Conservation (phyloP, 1,284 basidiomycete species). For the Puccinia polysora region DNA sequence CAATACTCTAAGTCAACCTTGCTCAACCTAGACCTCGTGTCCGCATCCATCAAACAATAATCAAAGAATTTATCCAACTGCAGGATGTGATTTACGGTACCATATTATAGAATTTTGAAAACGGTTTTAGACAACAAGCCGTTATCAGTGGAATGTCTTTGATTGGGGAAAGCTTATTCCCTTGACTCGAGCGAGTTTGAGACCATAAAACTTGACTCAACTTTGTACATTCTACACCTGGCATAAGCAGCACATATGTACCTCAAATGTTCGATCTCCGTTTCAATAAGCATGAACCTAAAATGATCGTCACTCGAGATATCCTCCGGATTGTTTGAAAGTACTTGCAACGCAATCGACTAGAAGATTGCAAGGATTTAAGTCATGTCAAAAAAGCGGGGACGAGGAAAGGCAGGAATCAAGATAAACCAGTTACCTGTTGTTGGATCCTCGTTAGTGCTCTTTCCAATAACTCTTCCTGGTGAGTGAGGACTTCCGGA, state of each 20-base stretch:
- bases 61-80: slow-evolving; percentile 43
- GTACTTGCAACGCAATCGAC: slow-evolving; percentile 36
- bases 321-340: slow-evolving; percentile 13
- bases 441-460: slow-evolving; percentile 26
- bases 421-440: slow-evolving; percentile 10
- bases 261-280: slow-evolving; percentile 36
- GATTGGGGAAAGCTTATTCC: not conserved
- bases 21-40: slow-evolving; percentile 34
- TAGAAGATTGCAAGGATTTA: not conserved
- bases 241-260: slow-evolving; percentile 41
- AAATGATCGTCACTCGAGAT: slow-evolving; percentile 38
- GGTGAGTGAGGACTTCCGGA: slow-evolving; percentile 34
- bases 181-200: not conserved
- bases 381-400: not conserved
- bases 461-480: slow-evolving; percentile 29
- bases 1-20: slow-evolving; percentile 41
- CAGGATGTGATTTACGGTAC: not conserved
- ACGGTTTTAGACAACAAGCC: too few relatives aligned
- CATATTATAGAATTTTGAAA: not conserved
- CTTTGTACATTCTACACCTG: slow-evolving; percentile 39
- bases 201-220: slow-evolving; percentile 6
- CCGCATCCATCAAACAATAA: slow-evolving; percentile 37
- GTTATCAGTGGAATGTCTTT: too few relatives aligned
- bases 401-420: not conserved
- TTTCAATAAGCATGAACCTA: slow-evolving; percentile 40